These are phyloP conservation scores for Bodo saltans DNA, from an alignment of 78 protist species.

Conservation along the genomic window DNA sequence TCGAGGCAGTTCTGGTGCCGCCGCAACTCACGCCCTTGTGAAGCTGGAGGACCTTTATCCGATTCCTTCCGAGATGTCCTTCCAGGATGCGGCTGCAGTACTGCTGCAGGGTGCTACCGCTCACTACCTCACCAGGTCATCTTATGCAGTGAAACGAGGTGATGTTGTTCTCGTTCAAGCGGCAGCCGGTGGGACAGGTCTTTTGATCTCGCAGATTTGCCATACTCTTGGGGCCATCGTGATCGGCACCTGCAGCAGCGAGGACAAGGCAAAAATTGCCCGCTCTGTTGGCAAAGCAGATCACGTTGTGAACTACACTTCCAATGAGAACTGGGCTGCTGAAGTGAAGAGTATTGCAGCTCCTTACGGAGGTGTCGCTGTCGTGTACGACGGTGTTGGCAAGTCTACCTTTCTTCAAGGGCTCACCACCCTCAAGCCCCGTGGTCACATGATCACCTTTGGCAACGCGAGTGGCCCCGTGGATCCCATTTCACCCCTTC, in stretches of 20 bases:
- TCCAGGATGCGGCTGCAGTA: constrained; percentile 50
- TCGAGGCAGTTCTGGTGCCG: constrained; percentile 17
- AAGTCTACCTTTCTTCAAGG: constrained; percentile 47
- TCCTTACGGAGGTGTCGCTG: constrained; percentile 63
- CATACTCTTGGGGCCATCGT: constrained; percentile 55
- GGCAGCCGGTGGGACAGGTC: constrained; percentile 79
- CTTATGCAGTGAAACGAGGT: constrained; percentile 20
- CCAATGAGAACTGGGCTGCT: background rate
- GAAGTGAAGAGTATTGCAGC: constrained; percentile 3
- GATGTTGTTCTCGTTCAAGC: constrained; percentile 65
- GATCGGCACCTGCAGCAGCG: constrained; percentile 59
- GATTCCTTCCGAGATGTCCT: constrained; percentile 38
- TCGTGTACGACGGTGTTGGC: constrained; percentile 72
- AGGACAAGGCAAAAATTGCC: constrained; percentile 55
- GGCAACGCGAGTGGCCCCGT: constrained; percentile 70
- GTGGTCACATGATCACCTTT: constrained; percentile 56
- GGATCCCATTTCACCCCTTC: constrained; percentile 53
- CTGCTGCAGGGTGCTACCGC: constrained; percentile 69
- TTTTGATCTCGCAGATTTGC: constrained; percentile 52
- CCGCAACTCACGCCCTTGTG: constrained; percentile 41
- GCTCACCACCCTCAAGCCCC: constrained; percentile 36
- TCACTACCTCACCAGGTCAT: constrained; percentile 49
- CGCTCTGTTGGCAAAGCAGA: constrained; percentile 46
- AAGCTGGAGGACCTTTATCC: background rate
- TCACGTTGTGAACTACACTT: constrained; percentile 47